Conservation (phyloP, 2,329 filamentous ascomycete genomes). For the Didymella glomerata region DNA sequence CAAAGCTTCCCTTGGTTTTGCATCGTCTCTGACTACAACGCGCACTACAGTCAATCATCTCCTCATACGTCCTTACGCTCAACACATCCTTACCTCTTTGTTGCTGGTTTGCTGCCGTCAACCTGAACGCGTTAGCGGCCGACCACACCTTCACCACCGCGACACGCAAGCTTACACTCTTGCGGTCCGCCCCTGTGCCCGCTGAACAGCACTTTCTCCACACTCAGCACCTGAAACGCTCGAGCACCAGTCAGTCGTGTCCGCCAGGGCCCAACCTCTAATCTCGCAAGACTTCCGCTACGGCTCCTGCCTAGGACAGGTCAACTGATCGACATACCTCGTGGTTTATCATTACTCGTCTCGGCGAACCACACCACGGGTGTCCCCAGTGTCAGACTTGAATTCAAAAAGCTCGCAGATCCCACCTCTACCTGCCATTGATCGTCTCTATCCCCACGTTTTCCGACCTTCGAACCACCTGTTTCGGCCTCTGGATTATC, state of each 20-base stretch:
- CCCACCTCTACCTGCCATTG: constrained; percentile 56
- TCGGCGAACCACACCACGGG: constrained; percentile 43
- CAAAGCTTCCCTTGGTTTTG: constrained; percentile 43
- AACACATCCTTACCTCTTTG: constrained; percentile 50
- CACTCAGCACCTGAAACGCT: constrained; percentile 52
- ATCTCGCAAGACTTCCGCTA: constrained; percentile 51
- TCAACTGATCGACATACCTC: constrained; percentile 51
- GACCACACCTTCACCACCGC: constrained; percentile 34
- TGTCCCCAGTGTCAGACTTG: constrained; percentile 48
- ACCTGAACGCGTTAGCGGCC: constrained; percentile 36
- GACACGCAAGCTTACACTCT: constrained; percentile 37
- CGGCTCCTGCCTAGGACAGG: constrained; percentile 47
- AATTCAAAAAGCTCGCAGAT: constrained; percentile 59
- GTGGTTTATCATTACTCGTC: constrained; percentile 48
- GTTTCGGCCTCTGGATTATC: constrained; percentile 45
- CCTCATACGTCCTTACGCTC: constrained; percentile 39
- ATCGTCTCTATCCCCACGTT: constrained; percentile 61
- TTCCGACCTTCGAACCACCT: constrained; percentile 46
- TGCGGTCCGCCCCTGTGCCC: constrained; percentile 40
- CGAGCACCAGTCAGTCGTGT: constrained; percentile 47
- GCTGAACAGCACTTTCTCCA: constrained; percentile 40
- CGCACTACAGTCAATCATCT: constrained; percentile 41
- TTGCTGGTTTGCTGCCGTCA: constrained; percentile 36
- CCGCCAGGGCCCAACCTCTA: constrained; percentile 38
- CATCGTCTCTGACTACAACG: constrained; percentile 35